A percentile compares a stretch with the other conserved stretches of the same genome.
Evolutionary conservation across 192 early-diverging fungal species (phyloP).

Genomic region (Coemansia pectinata): DNA sequence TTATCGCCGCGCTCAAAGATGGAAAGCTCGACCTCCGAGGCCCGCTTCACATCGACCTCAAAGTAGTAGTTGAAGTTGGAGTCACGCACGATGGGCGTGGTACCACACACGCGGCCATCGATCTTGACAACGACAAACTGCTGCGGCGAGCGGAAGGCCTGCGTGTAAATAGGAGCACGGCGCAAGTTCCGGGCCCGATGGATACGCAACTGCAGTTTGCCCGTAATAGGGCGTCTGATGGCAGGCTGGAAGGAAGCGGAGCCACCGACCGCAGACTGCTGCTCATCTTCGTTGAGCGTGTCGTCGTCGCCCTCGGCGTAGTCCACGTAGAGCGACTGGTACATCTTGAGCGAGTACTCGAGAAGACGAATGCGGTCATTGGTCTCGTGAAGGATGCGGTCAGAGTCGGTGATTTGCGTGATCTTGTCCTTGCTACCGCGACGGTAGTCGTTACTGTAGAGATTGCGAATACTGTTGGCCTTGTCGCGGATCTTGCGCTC

Average conservation of each 20-base stretch:
- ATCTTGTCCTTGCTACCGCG: constrained; percentile 55
- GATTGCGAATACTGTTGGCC: constrained; percentile 45
- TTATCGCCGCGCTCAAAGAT: constrained; percentile 82
- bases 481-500: constrained; percentile 86
- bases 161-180: constrained; percentile 58
- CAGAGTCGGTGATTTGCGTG: constrained; percentile 44
- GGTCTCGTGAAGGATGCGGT: constrained; percentile 55
- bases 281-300: constrained; percentile 33
- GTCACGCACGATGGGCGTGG: constrained; percentile 70
- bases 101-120: constrained; percentile 77
- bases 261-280: background rate
- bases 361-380: constrained; percentile 76
- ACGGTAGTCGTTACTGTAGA: constrained; percentile 55
- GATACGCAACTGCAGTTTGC: constrained; percentile 69
- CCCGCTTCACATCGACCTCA: constrained; percentile 86
- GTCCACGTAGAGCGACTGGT: constrained; percentile 82
- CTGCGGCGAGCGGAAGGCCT: constrained; percentile 60
- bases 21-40: constrained; percentile 88
- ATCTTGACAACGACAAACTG: constrained; percentile 79
- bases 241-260: constrained; percentile 55
- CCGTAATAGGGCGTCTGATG: constrained; percentile 69
- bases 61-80: constrained; percentile 84
- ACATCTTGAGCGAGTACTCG: constrained; percentile 76
- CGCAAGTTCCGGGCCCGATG: constrained; percentile 62
- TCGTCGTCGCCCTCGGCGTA: constrained; percentile 77